Base-by-base conservation (phyloP, 495 filamentous ascomycete genomes). In the Ramalina intermedia region DNA sequence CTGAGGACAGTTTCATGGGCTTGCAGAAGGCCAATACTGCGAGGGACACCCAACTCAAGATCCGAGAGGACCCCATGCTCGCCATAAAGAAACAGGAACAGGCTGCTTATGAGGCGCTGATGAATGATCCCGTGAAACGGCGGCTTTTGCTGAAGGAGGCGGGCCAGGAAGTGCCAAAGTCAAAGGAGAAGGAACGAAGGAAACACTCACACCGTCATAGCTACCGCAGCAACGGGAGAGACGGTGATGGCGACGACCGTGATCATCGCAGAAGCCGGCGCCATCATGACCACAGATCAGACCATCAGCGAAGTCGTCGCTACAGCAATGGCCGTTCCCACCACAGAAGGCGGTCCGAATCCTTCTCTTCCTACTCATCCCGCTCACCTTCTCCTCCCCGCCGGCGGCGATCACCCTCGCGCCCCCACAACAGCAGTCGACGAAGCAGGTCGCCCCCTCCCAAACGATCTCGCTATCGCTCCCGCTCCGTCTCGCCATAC, bases 31-130 rank as follows among this genome's bases (percentile, higher is more conserved):
- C 78, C 12, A 78, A 78, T 61, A 83, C 74, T 47, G 64, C 77
- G 39, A 70, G 85, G 37, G 91, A 96, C 63, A 83, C 80, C 0
- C 81, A 85, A 51, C 56, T 73, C 12, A 98, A 98, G 68, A 80
- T 96, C 41, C 65, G 85, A 58, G 82, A 88, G 46, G 91, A 98
- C 58, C 91, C 91, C 35, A 65, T 98, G 56, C 63, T 98, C 29
- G 84, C 86, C 43, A 93, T 98, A 59, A 94, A 90, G 73, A 84
- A 77, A 64, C 79, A 87, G 62, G 87, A 96, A 59, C 88, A 96
- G 65, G 84, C 84, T 49, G 85, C 87, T 6, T 89, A 89, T 58
- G 86, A 96, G 63, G 78, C 79, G 0, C 78, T 84, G 71, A 85
- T 94, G 72, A 93, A 87, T 50, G 86, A 94, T 58, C 79, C 84